Evolutionary conservation across 441 rosid genomes (phyloP), one percentile per base, ranked within the genome.

Genomic region (Adansonia madagascariensis): DNA sequence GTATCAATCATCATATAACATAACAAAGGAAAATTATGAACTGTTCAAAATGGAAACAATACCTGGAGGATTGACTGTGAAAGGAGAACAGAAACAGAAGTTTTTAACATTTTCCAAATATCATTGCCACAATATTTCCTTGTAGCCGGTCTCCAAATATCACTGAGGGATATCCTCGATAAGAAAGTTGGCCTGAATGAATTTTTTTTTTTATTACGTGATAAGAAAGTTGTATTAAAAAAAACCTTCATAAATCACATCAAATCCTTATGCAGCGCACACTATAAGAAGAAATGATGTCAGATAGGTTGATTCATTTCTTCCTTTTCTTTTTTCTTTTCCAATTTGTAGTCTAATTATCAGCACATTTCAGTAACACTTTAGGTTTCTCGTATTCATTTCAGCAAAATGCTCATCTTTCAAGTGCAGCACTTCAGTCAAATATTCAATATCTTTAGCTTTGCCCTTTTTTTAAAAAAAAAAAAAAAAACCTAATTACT

Each of bases 61-160:
- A 94, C 99, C 99, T 93, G 91, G 67, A 95, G 97, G 71, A 86
- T 87, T 68, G 99, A 90, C 57, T 81, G 85, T 18, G 99, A 95
- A 62, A 94, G 85, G 46, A 94, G 92, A 84, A 95, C 90, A 82
- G 99, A 92, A 81, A 94, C 77, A 31, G 97, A 89, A 70, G 93
- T 91, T 86, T 88, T 93, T 46, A 93, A 75, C 82, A 84, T 89
- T 84, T 90, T 89, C 99, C 99, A 93, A 50, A 86, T 53, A 86
- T 91, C 83, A 83, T 89, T 89, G 81, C 92, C 89, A 65, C 91
- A 85, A 77, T 77, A 86, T 85, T 88, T 88, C 84, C 90, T 88
- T 39, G 89, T 82, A 56, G 98, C 97, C 62, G 99, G 98, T 84
- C 84, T 93, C 99, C 99, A 95, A 80, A 91, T 88, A 85, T 95